Evolutionary conservation across 169 alveolate genomes (phyloP).

Genomic region (Eimeria maxima): DNA sequence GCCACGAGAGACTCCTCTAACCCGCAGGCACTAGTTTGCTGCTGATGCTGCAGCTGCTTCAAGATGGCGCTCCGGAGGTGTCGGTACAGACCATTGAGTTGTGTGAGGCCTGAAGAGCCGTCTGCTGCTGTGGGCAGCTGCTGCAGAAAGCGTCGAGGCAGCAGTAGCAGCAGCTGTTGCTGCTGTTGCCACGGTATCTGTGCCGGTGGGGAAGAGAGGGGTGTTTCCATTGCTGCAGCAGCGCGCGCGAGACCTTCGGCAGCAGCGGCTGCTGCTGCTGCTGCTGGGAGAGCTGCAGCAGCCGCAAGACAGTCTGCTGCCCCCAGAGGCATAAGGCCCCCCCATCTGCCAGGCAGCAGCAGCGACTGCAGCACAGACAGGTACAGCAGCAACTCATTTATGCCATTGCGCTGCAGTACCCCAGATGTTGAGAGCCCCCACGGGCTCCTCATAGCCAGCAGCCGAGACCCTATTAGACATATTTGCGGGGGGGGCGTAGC

Average conservation of each 20-base stretch:
- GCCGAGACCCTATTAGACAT: conserved; percentile 63
- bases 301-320: conserved; percentile 39
- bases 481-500: conserved; percentile 64
- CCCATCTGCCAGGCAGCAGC: conserved; percentile 63
- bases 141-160: conserved; percentile 71
- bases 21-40: background rate
- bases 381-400: conserved; percentile 43
- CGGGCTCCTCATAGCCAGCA: conserved; percentile 75
- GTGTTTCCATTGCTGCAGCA: conserved; percentile 27
- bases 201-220: background rate
- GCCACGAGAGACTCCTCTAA: conserved; percentile 38
- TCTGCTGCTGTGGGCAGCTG: conserved; percentile 51
- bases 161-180: conserved; percentile 57
- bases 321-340: conserved; percentile 44
- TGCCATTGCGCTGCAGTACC: conserved; percentile 73
- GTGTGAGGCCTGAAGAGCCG: conserved; percentile 68
- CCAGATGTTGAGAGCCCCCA: conserved; percentile 67
- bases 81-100: conserved; percentile 53
- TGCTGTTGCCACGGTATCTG: conserved; percentile 42
- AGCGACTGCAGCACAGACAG: conserved; percentile 63
- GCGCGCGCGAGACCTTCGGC: conserved; percentile 27
- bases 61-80: conserved; percentile 29
- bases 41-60: conserved; percentile 52
- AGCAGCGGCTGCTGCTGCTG: conserved; percentile 41
- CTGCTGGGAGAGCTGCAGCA: conserved; percentile 40